Evolutionary conservation across 495 filamentous ascomycete genomes (phyloP), one percentile per base, ranked within the genome.

Genomic region (Penicillium fimorum): DNA sequence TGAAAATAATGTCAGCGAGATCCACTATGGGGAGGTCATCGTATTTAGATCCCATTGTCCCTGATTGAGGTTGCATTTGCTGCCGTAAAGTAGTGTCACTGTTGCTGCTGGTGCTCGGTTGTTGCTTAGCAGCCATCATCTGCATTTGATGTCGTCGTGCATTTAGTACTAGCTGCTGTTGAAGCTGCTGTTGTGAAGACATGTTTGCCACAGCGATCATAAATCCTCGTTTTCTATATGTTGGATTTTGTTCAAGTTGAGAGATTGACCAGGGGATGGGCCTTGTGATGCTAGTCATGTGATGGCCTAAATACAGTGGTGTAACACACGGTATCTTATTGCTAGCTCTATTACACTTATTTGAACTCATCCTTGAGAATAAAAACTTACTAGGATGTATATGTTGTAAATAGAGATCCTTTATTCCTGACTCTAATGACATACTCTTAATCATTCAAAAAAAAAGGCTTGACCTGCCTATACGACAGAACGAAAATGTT

Each of bases 21-120:
- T 27, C 40, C 6, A 22, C 18, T 29, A 53, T 53, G 25, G 50
- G 50, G 1, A 53, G 17, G 6, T 44, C 38, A 18, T 53, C 50
- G 42, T 51, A 51, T 25, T 40, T 51, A 0, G 49, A 51, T 1
- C 49, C 49, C 49, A 53, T 53, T 53, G 12, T 20, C 29, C 17
- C 9, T 25, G 35, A 51, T 12, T 44, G 49, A 6, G 47, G 32
- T 7, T 51, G 50, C 25, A 53, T 44, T 25, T 44, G 38, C 22
- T 29, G 25, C 1, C 9, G 32, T 25, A 11, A 8, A 50, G 32
- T 0, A 24, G 3, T 38, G 18, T 2, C 13, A 11, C 13, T 22
- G 5, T 42, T 33, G 38, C 2, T n/a, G 20, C 11, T 18, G 13
- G 18, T 38, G 18, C 2, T 33, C 9, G 24, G 6, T 53, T 35